Percentiles rank a stretch among this genome's conserved stretches.
phyloP scores from a whole-genome alignment of 257 asterid genomes.

The Scutellaria minor region DNA sequence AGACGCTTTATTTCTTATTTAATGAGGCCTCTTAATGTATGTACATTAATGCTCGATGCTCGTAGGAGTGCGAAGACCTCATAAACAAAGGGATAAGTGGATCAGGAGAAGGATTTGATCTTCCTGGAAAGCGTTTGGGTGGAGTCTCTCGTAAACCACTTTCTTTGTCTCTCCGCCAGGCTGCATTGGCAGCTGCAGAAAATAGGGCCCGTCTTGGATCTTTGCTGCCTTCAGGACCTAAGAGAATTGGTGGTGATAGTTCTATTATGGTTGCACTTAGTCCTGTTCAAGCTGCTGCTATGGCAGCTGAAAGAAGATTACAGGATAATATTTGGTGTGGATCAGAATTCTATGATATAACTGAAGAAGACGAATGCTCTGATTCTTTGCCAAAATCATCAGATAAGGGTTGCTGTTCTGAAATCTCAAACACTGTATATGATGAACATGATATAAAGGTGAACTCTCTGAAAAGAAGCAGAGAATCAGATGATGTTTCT shows the following conservation, averaged over 20 bases:
- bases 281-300: conserved; percentile 96
- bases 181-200: conserved; percentile 84
- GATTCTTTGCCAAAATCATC: conserved; percentile 33
- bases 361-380: conserved; percentile 62
- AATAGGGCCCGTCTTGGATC: conserved; percentile 69
- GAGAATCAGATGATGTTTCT: conserved; percentile 44
- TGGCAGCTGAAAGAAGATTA: conserved; percentile 98
- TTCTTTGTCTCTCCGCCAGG: conserved; percentile 65
- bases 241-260: conserved; percentile 80
- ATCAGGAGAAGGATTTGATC: conserved; percentile 85
- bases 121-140: conserved; percentile 86
- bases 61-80: conserved; percentile 88
- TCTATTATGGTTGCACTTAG: conserved; percentile 74
- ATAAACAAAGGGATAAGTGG: conserved; percentile 77
- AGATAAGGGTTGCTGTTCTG: conserved; percentile 46
- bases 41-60: conserved; percentile 11
- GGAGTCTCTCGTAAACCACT: conserved; percentile 61
- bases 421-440: conserved; percentile 37
- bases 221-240: conserved; percentile 85
- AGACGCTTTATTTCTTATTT: neutral
- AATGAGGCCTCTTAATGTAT: neutral
- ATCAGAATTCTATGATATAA: conserved; percentile 61
- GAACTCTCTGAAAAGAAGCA: conserved; percentile 63
- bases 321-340: conserved; percentile 94
- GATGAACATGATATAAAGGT: conserved; percentile 37